These are phyloP conservation scores for Thalia dealbata DNA, from an alignment of 176 grass and related monocot species.

Conservation along the genomic window DNA sequence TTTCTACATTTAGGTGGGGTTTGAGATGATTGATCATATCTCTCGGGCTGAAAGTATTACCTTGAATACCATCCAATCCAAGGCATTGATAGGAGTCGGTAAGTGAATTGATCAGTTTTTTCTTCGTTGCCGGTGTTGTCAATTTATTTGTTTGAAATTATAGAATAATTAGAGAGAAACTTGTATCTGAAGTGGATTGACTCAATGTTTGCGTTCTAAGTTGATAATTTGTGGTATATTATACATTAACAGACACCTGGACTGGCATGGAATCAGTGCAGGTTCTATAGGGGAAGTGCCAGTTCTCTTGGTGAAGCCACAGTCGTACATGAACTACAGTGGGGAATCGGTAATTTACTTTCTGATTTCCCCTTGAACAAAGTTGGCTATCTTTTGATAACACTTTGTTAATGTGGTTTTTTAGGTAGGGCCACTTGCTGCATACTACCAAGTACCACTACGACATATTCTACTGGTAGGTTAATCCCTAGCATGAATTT, in stretches of 20 bases:
- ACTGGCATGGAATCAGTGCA: constrained; percentile 33
- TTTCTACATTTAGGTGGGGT: constrained; percentile 46
- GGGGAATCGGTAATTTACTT: constrained; percentile 43
- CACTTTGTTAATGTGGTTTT: background rate
- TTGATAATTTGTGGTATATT: background rate
- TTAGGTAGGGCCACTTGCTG: constrained; percentile 63
- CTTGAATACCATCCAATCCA: constrained; percentile 84
- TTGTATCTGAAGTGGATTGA: background rate
- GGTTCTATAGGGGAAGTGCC: constrained; percentile 86
- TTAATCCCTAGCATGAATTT: background rate
- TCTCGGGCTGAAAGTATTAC: constrained; percentile 44
- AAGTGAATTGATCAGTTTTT: constrained; percentile 6
- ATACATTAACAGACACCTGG: constrained; percentile 1
- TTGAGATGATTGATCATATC: constrained; percentile 88
- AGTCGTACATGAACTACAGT: constrained; percentile 90
- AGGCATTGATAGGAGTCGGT: constrained; percentile 82
- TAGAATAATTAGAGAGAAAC: background rate
- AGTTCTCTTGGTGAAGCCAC: constrained; percentile 76
- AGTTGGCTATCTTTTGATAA: background rate
- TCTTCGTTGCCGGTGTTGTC: background rate
- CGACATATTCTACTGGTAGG: constrained; percentile 22
- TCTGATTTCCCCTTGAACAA: background rate
- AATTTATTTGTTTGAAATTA: background rate
- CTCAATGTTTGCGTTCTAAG: background rate
- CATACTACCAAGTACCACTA: constrained; percentile 89